phyloP scores from a whole-genome alignment of 2,329 filamentous ascomycete species.

The Aotearoamyces nothofagi region DNA sequence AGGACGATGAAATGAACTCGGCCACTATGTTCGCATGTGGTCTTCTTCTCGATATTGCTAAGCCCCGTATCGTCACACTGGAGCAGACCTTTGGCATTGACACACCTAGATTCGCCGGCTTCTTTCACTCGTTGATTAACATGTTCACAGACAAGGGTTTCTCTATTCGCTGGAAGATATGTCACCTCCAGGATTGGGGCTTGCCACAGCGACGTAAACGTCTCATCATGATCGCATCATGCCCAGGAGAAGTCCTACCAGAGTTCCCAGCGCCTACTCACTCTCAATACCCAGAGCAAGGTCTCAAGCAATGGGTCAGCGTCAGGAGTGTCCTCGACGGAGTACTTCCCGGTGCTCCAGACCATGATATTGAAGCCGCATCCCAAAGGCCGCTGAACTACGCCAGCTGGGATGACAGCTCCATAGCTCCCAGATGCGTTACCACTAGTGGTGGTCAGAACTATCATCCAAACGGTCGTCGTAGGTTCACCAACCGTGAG shows the following conservation, averaged over 20 bases:
- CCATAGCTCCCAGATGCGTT: slow-evolving; percentile 38
- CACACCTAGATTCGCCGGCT: slow-evolving; percentile 7
- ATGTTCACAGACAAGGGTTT: slow-evolving; percentile 52
- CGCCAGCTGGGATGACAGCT: slow-evolving; percentile 26
- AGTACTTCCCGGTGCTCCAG: slow-evolving; percentile 14
- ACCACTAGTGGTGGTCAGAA: slow-evolving; percentile 48
- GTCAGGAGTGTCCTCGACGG: slow-evolving; percentile 20
- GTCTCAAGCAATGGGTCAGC: slow-evolving; percentile 26
- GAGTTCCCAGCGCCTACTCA: slow-evolving; percentile 50
- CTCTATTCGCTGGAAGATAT: slow-evolving; percentile 52
- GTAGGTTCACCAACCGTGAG: slow-evolving; percentile 53
- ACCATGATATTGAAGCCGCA: slow-evolving; percentile 25
- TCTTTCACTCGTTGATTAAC: slow-evolving; percentile 30
- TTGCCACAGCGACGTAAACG: slow-evolving; percentile 20
- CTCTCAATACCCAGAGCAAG: slow-evolving; percentile 21
- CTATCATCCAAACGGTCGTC: slow-evolving; percentile 47
- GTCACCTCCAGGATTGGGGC: slow-evolving; percentile 33
- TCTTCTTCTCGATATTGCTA: slow-evolving; percentile 37
- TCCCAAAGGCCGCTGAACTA: slow-evolving; percentile 12
- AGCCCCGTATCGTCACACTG: slow-evolving; percentile 57
- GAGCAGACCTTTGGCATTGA: slow-evolving; percentile 64
- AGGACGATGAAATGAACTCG: slow-evolving; percentile 52
- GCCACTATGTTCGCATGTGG: slow-evolving; percentile 38
- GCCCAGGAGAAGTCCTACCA: slow-evolving; percentile 57
- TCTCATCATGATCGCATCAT: slow-evolving; percentile 38